Evolutionary conservation across 169 alveolate species (phyloP).

Genomic region (Eimeria necatrix): DNA sequence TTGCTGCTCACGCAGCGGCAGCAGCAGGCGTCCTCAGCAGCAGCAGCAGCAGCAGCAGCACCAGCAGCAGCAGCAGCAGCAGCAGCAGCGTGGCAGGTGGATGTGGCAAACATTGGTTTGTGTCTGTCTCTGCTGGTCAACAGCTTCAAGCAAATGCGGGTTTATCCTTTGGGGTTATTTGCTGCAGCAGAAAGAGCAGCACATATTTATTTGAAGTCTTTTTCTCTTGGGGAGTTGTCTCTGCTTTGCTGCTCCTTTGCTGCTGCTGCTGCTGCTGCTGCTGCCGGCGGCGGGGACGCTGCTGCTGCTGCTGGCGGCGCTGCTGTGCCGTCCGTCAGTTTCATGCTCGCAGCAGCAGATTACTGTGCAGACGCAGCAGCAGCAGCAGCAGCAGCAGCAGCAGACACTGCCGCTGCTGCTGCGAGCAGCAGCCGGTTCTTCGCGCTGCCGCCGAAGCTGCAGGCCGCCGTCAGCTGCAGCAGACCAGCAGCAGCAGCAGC

Average conservation of each 20-base stretch:
- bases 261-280: constrained; percentile 70
- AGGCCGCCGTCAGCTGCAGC: constrained; percentile 43
- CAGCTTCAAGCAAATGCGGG: constrained; percentile 59
- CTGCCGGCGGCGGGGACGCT: background rate
- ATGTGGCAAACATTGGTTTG: background rate
- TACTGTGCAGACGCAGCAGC: constrained; percentile 32
- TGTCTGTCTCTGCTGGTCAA: constrained; percentile 44
- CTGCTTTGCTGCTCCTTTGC: constrained; percentile 65
- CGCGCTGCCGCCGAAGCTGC: constrained; percentile 30
- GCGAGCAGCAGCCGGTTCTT: constrained; percentile 24
- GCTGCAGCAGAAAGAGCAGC: constrained; percentile 70
- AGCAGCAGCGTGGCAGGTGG: constrained; percentile 24
- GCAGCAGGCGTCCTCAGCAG: constrained; percentile 17
- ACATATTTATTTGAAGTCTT: background rate
- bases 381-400: constrained; percentile 52
- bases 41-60: constrained; percentile 48
- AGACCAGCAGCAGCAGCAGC: constrained; percentile 16
- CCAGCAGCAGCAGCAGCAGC: constrained; percentile 58
- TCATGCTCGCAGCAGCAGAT: background rate
- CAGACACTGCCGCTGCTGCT: constrained; percentile 6
- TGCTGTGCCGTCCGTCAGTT: constrained; percentile 32
- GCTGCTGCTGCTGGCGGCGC: constrained; percentile 61
- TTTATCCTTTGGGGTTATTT: constrained; percentile 1
- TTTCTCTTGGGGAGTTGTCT: constrained; percentile 47
- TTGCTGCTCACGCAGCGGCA: background rate